Evolutionary conservation across 1,284 basidiomycete species (phyloP).

Genomic region (Sporisorium reilianum): DNA sequence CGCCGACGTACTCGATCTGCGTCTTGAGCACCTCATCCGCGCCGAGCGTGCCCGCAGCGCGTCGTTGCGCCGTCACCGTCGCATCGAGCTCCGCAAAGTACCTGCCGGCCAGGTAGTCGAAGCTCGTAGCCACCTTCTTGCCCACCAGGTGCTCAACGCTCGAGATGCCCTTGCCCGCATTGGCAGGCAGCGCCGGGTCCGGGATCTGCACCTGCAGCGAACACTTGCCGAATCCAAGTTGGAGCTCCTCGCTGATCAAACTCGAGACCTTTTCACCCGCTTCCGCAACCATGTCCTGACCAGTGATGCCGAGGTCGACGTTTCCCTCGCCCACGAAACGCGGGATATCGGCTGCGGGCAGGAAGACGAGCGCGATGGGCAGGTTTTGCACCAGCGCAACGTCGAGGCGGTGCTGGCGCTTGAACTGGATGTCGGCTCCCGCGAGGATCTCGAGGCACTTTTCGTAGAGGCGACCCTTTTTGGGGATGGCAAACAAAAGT

Average conservation of each 20-base stretch:
- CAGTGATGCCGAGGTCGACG: conserved; percentile 90
- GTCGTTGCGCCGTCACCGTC: conserved; percentile 71
- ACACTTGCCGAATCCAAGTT: conserved; percentile 94
- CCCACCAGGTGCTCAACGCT: conserved; percentile 84
- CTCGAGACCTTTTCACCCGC: conserved; percentile 74
- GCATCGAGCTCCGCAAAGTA: conserved; percentile 83
- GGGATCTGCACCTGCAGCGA: conserved; percentile 94
- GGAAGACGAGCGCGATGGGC: conserved; percentile 94
- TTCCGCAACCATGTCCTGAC: conserved; percentile 97
- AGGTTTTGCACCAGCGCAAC: conserved; percentile 93
- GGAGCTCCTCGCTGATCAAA: conserved; percentile 83
- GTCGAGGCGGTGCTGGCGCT: conserved; percentile 87
- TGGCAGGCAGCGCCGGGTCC: conserved; percentile 73
- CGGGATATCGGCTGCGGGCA: conserved; percentile 96
- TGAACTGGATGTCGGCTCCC: conserved; percentile 94
- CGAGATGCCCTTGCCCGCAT: conserved; percentile 72
- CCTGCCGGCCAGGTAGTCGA: conserved; percentile 84
- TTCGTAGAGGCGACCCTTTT: conserved; percentile 93
- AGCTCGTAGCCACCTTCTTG: conserved; percentile 92
- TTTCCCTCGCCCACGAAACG: conserved; percentile 98
- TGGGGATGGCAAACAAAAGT: conserved; percentile 93
- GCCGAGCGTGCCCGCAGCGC: conserved; percentile 69
- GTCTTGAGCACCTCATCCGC: conserved; percentile 72
- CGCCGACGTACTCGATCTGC: conserved; percentile 93
- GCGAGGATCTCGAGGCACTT: conserved; percentile 85